phyloP scores from a whole-genome alignment of 202 grass and related monocot species.

The Miscanthus sacchariflorus region DNA sequence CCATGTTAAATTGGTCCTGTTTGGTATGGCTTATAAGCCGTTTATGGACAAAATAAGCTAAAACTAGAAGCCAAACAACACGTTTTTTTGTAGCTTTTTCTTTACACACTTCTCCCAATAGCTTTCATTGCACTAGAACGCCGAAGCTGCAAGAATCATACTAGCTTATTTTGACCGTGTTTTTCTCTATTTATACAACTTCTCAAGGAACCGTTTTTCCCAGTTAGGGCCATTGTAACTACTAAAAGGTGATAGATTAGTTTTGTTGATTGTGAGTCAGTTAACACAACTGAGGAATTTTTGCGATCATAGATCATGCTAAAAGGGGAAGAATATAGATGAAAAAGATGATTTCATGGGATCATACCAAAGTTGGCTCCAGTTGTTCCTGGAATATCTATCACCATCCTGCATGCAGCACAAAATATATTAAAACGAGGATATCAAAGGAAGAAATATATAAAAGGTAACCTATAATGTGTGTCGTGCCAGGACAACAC shows the following conservation, averaged over 20 bases:
- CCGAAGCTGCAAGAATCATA: neutral
- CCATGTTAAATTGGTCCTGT: no score
- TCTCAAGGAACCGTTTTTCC: neutral
- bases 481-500: neutral
- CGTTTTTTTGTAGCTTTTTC: neutral
- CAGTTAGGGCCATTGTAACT: neutral
- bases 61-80: neutral
- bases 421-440: slow-evolving; percentile 2
- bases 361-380: slow-evolving; percentile 63
- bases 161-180: neutral
- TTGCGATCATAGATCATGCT: neutral
- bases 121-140: neutral
- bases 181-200: neutral
- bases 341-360: neutral
- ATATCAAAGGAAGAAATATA: neutral
- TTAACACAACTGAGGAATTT: neutral
- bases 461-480: neutral
- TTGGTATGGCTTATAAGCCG: neutral
- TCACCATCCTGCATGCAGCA: slow-evolving; percentile 60
- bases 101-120: neutral
- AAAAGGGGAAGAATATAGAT: neutral
- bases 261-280: neutral
- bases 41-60: neutral
- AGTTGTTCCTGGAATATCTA: slow-evolving; percentile 70
- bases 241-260: neutral